A percentile compares a stretch with the other conserved stretches of the same genome.
Evolutionary conservation across 228 moss, liverwort and hornwort genomes (phyloP).

Genomic region (Sphagnum magellanicum): DNA sequence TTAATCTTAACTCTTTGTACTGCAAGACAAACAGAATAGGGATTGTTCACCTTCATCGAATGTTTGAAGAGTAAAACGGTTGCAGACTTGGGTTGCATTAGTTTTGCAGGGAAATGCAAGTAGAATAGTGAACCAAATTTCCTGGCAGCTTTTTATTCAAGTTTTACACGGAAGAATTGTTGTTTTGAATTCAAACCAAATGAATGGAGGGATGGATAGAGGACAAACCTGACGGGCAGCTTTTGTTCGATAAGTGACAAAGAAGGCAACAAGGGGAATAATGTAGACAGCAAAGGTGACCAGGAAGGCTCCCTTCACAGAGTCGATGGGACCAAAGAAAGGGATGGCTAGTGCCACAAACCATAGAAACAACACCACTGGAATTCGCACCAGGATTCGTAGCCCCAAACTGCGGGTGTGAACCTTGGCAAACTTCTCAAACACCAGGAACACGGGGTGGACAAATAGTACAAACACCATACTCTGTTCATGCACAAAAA

Average conservation of each 20-base stretch:
- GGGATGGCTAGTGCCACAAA: constrained; percentile 62
- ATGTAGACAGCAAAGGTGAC: constrained; percentile 41
- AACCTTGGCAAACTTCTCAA: constrained; percentile 49
- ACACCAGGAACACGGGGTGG: constrained; percentile 50
- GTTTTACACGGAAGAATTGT: neutral
- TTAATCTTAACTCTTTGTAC: too few relatives aligned
- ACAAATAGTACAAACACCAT: constrained; percentile 44
- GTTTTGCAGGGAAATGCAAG: too few relatives aligned
- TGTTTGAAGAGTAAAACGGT: too few relatives aligned
- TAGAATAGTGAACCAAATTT: neutral
- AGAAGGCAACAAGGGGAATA: constrained; percentile 49
- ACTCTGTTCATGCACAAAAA: constrained; percentile 15
- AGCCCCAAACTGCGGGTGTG: constrained; percentile 24
- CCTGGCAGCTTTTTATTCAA: neutral
- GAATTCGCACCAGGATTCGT: constrained; percentile 32
- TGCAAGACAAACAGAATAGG: too few relatives aligned
- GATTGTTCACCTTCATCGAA: too few relatives aligned
- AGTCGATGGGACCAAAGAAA: constrained; percentile 74
- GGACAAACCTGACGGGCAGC: constrained; percentile 45
- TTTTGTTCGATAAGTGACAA: constrained; percentile 41
- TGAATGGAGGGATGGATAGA: neutral
- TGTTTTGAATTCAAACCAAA: neutral
- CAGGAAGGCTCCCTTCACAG: constrained; percentile 57
- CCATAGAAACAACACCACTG: constrained; percentile 51
- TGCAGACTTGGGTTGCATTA: too few relatives aligned